Percentiles rank a stretch among this genome's conserved stretches.
These are phyloP conservation scores for Dactylellina drechsleri DNA, from an alignment of 2,329 filamentous ascomycete species.

Conservation along the genomic window DNA sequence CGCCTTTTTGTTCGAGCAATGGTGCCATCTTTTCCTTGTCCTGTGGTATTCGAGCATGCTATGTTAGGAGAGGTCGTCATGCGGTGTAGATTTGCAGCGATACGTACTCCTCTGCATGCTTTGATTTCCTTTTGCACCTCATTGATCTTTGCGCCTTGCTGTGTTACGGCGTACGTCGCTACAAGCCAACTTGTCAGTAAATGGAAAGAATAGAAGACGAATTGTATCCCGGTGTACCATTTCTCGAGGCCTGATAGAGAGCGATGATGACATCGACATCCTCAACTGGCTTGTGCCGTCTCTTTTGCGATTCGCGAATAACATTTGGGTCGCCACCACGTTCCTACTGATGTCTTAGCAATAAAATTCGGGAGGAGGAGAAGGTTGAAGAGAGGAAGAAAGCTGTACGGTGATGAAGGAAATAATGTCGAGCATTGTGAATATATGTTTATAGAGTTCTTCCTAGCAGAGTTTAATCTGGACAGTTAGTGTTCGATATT, in stretches of 20 bases:
- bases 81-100: slow-evolving; percentile 27
- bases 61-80: not conserved
- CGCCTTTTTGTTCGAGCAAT: slow-evolving; percentile 81
- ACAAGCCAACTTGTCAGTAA: slow-evolving; percentile 39
- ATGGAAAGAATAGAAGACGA: not conserved
- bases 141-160: slow-evolving; percentile 87
- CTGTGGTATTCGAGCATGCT: slow-evolving; percentile 3
- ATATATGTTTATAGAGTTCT: not conserved
- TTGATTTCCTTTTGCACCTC: slow-evolving; percentile 77
- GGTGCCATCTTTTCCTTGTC: slow-evolving; percentile 80
- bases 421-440: slow-evolving; percentile 75
- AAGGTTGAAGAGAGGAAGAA: not conserved
- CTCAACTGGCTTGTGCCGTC: slow-evolving; percentile 80
- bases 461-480: not conserved
- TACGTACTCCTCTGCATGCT: slow-evolving; percentile 35
- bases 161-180: slow-evolving; percentile 80
- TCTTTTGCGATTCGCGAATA: slow-evolving; percentile 90
- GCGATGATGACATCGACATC: slow-evolving; percentile 90
- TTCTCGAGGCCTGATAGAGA: slow-evolving; percentile 75
- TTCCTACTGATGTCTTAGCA: slow-evolving; percentile 66
- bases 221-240: slow-evolving; percentile 51
- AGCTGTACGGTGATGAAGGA: slow-evolving; percentile 71
- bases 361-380: slow-evolving; percentile 63
- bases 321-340: slow-evolving; percentile 90
- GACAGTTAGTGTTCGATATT: slow-evolving; percentile 5